A percentile compares a stretch with the other conserved stretches of the same genome.
These are phyloP conservation scores for Jackrogersella minutella DNA, from an alignment of 495 filamentous ascomycete genomes.

Conservation along the genomic window DNA sequence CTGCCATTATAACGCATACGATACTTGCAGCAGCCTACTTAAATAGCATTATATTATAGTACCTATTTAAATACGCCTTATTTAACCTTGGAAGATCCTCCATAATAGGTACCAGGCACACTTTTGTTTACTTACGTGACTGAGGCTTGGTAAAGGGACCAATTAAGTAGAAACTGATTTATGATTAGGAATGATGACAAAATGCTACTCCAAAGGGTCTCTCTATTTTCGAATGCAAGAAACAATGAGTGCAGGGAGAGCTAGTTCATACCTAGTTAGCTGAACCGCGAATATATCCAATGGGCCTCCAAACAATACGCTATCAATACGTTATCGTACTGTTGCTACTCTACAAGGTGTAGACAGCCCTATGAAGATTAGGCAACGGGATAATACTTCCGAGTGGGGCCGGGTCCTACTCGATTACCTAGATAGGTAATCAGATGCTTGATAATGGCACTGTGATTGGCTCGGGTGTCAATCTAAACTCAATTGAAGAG, in stretches of 20 bases:
- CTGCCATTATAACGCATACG: no score
- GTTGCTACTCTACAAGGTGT: not conserved
- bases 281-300: not conserved
- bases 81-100: no score
- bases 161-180: not conserved
- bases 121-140: not conserved
- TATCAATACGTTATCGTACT: not conserved
- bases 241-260: no score
- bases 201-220: not conserved
- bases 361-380: not conserved
- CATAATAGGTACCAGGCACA: not conserved
- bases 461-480: not conserved
- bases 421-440: slow-evolving; percentile 8
- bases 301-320: not conserved
- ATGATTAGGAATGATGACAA: not conserved
- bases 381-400: not conserved
- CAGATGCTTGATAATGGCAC: not conserved
- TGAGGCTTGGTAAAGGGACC: not conserved
- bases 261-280: not conserved
- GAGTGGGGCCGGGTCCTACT: not conserved
- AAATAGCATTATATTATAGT: no score
- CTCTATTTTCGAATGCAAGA: no score
- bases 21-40: no score
- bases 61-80: no score
- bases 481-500: not conserved